Conservation (phyloP, 179 eudicot genomes). For the Nepenthes alata region DNA sequence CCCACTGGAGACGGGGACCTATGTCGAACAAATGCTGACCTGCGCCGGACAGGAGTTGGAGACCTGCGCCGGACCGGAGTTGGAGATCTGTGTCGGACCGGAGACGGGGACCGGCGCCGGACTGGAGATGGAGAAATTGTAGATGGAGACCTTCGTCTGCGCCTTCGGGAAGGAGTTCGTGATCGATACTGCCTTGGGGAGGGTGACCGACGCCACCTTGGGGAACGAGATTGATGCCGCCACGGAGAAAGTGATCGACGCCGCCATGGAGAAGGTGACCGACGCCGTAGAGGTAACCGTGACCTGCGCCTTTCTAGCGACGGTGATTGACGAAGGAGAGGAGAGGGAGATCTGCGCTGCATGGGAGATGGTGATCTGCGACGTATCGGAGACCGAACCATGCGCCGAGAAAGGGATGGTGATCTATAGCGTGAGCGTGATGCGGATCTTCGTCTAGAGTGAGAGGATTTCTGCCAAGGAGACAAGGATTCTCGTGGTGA, state of each 20-base stretch:
- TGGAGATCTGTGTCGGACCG: slow-evolving; percentile 12
- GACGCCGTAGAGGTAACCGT: slow-evolving; percentile 40
- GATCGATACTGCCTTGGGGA: slow-evolving; percentile 39
- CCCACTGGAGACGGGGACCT: background rate
- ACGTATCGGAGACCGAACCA: slow-evolving; percentile 27
- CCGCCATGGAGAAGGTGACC: slow-evolving; percentile 28
- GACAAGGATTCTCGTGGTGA: slow-evolving; percentile 34
- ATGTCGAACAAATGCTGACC: slow-evolving; percentile 6
- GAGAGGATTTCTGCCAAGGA: slow-evolving; percentile 32
- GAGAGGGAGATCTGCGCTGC: slow-evolving; percentile 30
- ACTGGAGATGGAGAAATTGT: slow-evolving; percentile 53
- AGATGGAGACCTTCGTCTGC: slow-evolving; percentile 38
- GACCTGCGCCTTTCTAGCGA: slow-evolving; percentile 51
- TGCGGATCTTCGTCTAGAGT: slow-evolving; percentile 27
- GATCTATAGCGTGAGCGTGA: slow-evolving; percentile 31
- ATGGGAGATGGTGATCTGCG: slow-evolving; percentile 41
- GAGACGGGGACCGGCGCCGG: slow-evolving; percentile 29
- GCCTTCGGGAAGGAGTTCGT: slow-evolving; percentile 26
- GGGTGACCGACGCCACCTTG: slow-evolving; percentile 29
- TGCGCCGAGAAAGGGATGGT: slow-evolving; percentile 38
- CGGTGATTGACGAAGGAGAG: slow-evolving; percentile 34
- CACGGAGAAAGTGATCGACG: slow-evolving; percentile 41
- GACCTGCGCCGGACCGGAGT: slow-evolving; percentile 14
- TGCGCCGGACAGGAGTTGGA: slow-evolving; percentile 14
- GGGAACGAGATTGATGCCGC: slow-evolving; percentile 28